Evolutionary conservation across 495 filamentous ascomycete species (phyloP), one percentile per base, ranked within the genome.

Genomic region (Annulohypoxylon bovei): DNA sequence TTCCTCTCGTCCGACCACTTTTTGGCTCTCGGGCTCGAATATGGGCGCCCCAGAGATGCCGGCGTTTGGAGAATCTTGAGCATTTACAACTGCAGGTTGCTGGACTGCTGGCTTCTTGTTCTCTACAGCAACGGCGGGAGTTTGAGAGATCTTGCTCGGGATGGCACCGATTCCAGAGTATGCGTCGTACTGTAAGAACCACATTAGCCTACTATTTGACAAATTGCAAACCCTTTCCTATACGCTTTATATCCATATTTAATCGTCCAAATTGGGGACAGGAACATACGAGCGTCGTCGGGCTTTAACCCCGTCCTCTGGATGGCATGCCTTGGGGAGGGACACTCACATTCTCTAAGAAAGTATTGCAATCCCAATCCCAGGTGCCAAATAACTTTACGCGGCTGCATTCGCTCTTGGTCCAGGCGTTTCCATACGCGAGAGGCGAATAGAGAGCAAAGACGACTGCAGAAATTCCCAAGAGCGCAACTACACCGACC

Each of bases 291-390:
- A 44, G 63, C 16, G 9, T 60, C 62, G 35, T 62, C 40, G 32
- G 46, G 23, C n/a, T 46, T 70, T 44, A 77, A 68, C 60, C 75
- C 61, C 72, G 63, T 27, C 76, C 73, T 67, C 73, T 77, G 33
- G 67, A 77, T 47, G 77, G 77, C 62, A 80, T 76, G 35, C 62
- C 64, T 66, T 72, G 76, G 74, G 76, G 69, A 65, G 68, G 62
- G 27, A 70, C 61, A 89, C 92, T 93, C 90, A 97, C 94, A 78
- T 89, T 89, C 71, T 88, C 90, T 74, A 91, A 83, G 84, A 99
- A 99, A 66, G 85, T 93, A 76, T 94, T 95, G 85, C 95, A 99
- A 79, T 98, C 95, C 84, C 93, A 98, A 76, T 99, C 95, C 95
- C 95, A 99, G 11, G 88, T 88, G 57, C 86, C 83, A 74, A 98